These are phyloP conservation scores for Iris macrosiphon DNA, from an alignment of 106 monocot species.

Conservation along the genomic window DNA sequence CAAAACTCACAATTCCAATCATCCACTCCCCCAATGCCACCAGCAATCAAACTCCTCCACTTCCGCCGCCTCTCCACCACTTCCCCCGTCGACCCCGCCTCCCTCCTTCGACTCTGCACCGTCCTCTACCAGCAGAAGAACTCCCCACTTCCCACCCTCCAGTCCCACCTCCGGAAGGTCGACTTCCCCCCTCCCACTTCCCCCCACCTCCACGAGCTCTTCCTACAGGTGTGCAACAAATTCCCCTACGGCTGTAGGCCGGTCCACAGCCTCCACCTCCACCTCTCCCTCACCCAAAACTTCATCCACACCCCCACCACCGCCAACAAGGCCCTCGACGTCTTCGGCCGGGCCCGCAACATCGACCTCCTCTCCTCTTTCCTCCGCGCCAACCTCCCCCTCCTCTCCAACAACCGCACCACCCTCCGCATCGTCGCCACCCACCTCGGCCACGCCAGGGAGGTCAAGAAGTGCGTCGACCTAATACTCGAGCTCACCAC, in stretches of 20 bases:
- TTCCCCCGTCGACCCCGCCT: constrained; percentile 26
- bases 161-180: constrained; percentile 30
- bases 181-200: constrained; percentile 29
- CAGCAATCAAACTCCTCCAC: not conserved
- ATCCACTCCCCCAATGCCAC: too few species aligned
- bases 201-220: constrained; percentile 58
- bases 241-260: constrained; percentile 80
- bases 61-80: constrained; percentile 1
- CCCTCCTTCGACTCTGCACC: constrained; percentile 72
- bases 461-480: constrained; percentile 46
- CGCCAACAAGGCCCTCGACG: constrained; percentile 45
- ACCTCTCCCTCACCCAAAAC: constrained; percentile 19
- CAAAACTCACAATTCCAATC: too few species aligned
- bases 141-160: constrained; percentile 37
- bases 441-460: constrained; percentile 39
- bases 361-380: constrained; percentile 40
- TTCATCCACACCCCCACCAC: constrained; percentile 56
- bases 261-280: constrained; percentile 59
- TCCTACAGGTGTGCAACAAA: constrained; percentile 62
- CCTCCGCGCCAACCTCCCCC: constrained; percentile 19
- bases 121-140: constrained; percentile 70
- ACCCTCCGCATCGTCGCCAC: constrained; percentile 20
- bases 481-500: constrained; percentile 22
- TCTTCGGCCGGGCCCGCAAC: constrained; percentile 48
- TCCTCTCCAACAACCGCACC: not conserved